phyloP scores from a whole-genome alignment of 169 alveolate species.

The Plasmodium knowlesi region DNA sequence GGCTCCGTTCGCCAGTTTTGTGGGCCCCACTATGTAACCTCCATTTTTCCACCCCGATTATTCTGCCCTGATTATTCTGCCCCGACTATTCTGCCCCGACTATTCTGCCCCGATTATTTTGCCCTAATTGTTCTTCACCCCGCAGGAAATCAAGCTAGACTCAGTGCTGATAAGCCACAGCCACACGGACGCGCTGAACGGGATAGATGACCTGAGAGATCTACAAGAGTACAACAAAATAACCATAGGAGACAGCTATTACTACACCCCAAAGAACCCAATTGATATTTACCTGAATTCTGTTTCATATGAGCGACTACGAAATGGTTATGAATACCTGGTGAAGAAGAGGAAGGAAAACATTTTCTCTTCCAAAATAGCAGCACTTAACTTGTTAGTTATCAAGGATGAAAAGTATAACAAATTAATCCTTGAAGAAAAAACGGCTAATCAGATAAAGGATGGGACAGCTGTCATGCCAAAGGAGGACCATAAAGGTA shows the following conservation, averaged over 20 bases:
- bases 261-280: constrained; percentile 25
- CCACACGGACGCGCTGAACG: constrained; percentile 69
- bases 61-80: background rate
- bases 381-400: constrained; percentile 45
- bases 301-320: constrained; percentile 38
- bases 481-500: background rate
- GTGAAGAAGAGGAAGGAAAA: constrained; percentile 46
- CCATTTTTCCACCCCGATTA: background rate
- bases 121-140: background rate
- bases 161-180: constrained; percentile 57
- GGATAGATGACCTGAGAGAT: constrained; percentile 66
- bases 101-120: background rate
- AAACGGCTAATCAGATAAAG: background rate
- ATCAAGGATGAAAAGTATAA: constrained; percentile 56
- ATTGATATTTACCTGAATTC: constrained; percentile 42
- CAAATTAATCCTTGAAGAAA: constrained; percentile 6
- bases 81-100: background rate
- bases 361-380: constrained; percentile 50
- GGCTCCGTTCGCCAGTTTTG: background rate
- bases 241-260: constrained; percentile 6
- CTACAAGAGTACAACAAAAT: constrained; percentile 55
- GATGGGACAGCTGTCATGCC: background rate
- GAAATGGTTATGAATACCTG: constrained; percentile 52
- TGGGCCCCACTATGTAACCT: background rate
- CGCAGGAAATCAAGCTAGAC: constrained; percentile 44